These are phyloP conservation scores for Scheffersomyces parashehatae DNA, from an alignment of 1,139 yeast species.

Conservation along the genomic window DNA sequence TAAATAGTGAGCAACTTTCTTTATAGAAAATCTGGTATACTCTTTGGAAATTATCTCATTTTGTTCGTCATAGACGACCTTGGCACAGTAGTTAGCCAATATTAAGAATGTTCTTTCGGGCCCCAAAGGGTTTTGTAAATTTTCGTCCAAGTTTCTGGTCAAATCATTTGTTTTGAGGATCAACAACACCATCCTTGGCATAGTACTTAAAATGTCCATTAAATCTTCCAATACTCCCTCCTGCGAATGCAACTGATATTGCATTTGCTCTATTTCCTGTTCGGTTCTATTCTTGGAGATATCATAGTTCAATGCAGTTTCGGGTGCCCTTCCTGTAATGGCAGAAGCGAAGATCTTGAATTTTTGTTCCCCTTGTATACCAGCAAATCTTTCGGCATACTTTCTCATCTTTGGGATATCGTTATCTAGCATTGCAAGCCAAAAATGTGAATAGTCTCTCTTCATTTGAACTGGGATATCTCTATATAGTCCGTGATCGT, in stretches of 20 bases:
- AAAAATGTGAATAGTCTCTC: slow-evolving; percentile 83
- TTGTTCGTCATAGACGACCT: slow-evolving; percentile 70
- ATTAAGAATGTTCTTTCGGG: slow-evolving; percentile 86
- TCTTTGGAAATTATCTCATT: slow-evolving; percentile 37
- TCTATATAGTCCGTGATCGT: slow-evolving; percentile 94
- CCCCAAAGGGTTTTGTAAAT: slow-evolving; percentile 79
- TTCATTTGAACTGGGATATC: slow-evolving; percentile 77
- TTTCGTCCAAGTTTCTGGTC: slow-evolving; percentile 85
- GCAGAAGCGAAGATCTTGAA: slow-evolving; percentile 90
- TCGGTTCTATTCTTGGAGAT: slow-evolving; percentile 54
- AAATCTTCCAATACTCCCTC: slow-evolving; percentile 70
- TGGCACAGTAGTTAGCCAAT: slow-evolving; percentile 87
- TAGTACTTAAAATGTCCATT: slow-evolving; percentile 74
- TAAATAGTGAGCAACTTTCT: slow-evolving; percentile 36
- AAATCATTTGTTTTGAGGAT: slow-evolving; percentile 93
- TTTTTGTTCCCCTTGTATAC: slow-evolving; percentile 70
- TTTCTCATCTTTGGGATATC: slow-evolving; percentile 64
- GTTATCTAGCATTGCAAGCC: slow-evolving; percentile 84
- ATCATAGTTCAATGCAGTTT: slow-evolving; percentile 45
- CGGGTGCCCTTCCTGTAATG: slow-evolving; percentile 77
- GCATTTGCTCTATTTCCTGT: slow-evolving; percentile 67
- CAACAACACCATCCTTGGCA: slow-evolving; percentile 84
- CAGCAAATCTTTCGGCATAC: slow-evolving; percentile 79
- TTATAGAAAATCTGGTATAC: slow-evolving; percentile 37
- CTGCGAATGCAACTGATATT: slow-evolving; percentile 52